Evolutionary conservation across 371 early-diverging fungal species (phyloP).

Genomic region (Lichtheimia corymbifera): DNA sequence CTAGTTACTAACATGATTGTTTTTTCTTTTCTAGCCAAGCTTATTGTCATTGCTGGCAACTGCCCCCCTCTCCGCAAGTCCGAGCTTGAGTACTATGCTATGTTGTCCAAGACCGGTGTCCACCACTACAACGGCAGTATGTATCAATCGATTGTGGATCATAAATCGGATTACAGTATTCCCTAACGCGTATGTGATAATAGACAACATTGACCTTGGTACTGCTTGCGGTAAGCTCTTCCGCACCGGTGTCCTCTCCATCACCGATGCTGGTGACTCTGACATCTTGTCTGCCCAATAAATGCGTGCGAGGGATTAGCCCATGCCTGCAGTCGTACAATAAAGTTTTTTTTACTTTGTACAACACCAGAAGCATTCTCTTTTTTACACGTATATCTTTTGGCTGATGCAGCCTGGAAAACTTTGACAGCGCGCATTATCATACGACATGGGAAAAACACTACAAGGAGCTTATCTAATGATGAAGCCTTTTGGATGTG

Average conservation of each 20-base stretch:
- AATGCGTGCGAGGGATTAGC: slow-evolving; percentile 6
- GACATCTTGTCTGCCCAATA: slow-evolving; percentile 56
- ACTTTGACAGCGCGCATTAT: no score
- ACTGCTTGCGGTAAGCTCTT: slow-evolving; percentile 99
- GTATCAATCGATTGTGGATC: slow-evolving; percentile 18
- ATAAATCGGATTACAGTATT: no score
- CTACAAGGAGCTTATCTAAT: no score
- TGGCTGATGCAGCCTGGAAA: no score
- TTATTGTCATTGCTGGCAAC: slow-evolving; percentile 97
- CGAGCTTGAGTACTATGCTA: slow-evolving; percentile 99
- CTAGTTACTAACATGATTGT: slow-evolving; percentile 11
- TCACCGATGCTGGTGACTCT: slow-evolving; percentile 98
- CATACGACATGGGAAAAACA: no score
- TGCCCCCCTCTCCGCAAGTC: slow-evolving; percentile 98
- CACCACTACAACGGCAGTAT: slow-evolving; percentile 96
- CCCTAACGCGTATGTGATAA: no score
- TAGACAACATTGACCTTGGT: slow-evolving; percentile 97
- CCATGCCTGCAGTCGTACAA: neutral
- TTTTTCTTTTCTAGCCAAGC: slow-evolving; percentile 78
- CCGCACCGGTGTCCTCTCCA: slow-evolving; percentile 88
- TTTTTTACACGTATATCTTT: no score
- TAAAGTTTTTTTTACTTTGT: neutral
- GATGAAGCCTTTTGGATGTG: no score
- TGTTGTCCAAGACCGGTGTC: slow-evolving; percentile 99
- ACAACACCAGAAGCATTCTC: no score